Evolutionary conservation across 257 asterid species (phyloP), one percentile per base, ranked within the genome.

Genomic region (Solanum medicagineum): DNA sequence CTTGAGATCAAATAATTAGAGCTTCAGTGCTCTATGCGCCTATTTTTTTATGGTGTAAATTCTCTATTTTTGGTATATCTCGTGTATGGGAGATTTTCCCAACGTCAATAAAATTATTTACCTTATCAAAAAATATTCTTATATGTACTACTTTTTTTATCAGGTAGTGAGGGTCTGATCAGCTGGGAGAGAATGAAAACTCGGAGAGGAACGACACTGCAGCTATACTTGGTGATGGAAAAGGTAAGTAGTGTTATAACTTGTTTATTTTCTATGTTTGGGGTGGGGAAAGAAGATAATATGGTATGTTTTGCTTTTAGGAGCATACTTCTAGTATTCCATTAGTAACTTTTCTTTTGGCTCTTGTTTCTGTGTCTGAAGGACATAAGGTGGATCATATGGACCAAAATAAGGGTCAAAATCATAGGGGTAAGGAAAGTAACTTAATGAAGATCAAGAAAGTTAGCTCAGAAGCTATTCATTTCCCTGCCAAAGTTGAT

Each of bases 151-250:
- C 26, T 85, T 68, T 83, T 66, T 70, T 36, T 77, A 82, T 84
- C 70, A 89, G 93, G 90, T 73, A 83, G 90, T 83, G 91, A 90
- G 44, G 91, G 88, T 54, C 24, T 57, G 45, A 85, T 69, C 89
- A 74, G 32, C 85, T 66, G 81, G 42, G 84, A 49, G 80, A 80
- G 81, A 85, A 63, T 47, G 88, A 88, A 53, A 26, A 68, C 66
- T 63, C 80, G 80, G 86, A 69, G 57, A 82, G 84, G 85, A 88
- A 88, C 10, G 93, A 88, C 51, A 86, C 84, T 79, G 86, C 85
- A 68, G 84, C 87, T 83, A 85, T 85, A 81, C 69, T 71, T 69
- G 83, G 88, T 75, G 84, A 88, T 49, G 81, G 65, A 69, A 87
- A 69, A 85, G 91, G 91, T 87, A 57, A 44, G 60, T 49, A 16